Evolutionary conservation across 805 yeast genomes (phyloP), one percentile per base, ranked within the genome.

Genomic region (Yamadazyma sp.): DNA sequence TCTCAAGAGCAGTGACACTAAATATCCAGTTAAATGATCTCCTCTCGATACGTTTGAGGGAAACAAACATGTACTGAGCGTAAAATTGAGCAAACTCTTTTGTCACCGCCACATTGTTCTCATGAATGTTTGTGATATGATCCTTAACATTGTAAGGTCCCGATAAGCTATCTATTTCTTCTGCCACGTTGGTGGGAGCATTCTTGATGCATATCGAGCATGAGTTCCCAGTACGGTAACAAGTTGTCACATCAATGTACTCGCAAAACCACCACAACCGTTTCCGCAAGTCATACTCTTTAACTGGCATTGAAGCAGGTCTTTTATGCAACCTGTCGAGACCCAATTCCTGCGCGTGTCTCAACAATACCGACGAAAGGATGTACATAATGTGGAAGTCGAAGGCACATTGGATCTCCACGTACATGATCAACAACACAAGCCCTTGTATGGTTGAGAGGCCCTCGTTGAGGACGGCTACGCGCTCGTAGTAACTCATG

Each of bases 401-500:
- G 8, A 53, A 45, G 5, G 60, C 48, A 51, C 52, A 45, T 12
- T 44, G 44, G 3, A 42, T 42, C 37, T 52, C 64, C 24, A 67
- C 58, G 45, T 64, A 73, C 2, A 56, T 29, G 1, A 70, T 54
- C 38, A 81, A 51, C 13, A 80, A 48, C 11, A 80, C 44, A 2
- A 78, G 54, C 0, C 76, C 80, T 49, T 70, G 78, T 4, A 78
- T 51, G 2, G 79, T 67, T 18, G 54, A 56, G 0, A 74, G 29
- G 6, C 80, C 81, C 44, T 74, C 80, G 43, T 71, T 70, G 18
- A 64, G 47, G 2, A 72, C 53, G 3, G 72, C 55, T 5, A 77
- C 56, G 37, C 73, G 66, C 42, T 75, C 78, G 46, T 70, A 80
- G 52, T 75, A 80, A 46, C 59, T 70, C 17, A 78, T 48, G 1